Evolutionary conservation across 1,139 yeast species (phyloP), one percentile per base, ranked within the genome.

Genomic region (Suhomyces terraborum): DNA sequence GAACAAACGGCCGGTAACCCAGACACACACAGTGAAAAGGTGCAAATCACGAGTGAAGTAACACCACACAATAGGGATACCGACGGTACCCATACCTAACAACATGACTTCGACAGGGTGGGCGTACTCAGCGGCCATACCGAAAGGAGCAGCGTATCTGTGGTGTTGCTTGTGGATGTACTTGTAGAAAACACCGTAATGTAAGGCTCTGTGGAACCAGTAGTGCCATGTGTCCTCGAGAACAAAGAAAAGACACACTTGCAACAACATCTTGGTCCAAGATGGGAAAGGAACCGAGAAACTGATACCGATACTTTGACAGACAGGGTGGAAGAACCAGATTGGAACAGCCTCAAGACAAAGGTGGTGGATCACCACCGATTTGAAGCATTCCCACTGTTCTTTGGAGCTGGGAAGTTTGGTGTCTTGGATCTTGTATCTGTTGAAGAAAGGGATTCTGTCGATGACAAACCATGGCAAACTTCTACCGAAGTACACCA

Each of bases 151-250:
- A 20, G 77, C 76, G 48, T 72, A 72, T 53, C 72, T 67, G 52
- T 72, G 77, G 51, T 72, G 77, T 52, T 69, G 75, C 56, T 72
- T 72, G 54, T 72, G 77, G 44, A 72, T 71, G 50, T 72, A 68
- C 50, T 69, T 70, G 60, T 72, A 72, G 46, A 72, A 70, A 34
- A 69, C 71, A 8, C 77, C 77, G 49, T 64, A 61, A 49, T 72
- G 77, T 50, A 72, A 70, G 3, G 67, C 67, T 40, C 77, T 56
- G 52, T 72, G 77, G 44, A 68, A 60, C 72, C 74, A 68, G 52
- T 72, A 72, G 51, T 72, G 77, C 77, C 77, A 72, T 32, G 71
- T 58, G 53, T 72, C 77, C 51, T 72, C 77, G 38, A 65, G 64
- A 5, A 70, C 66, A 42, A 72, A 72, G 51, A 72, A 72, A 4